Evolutionary conservation across 2,329 filamentous ascomycete species (phyloP).

Genomic region (Falciphora oryzae): DNA sequence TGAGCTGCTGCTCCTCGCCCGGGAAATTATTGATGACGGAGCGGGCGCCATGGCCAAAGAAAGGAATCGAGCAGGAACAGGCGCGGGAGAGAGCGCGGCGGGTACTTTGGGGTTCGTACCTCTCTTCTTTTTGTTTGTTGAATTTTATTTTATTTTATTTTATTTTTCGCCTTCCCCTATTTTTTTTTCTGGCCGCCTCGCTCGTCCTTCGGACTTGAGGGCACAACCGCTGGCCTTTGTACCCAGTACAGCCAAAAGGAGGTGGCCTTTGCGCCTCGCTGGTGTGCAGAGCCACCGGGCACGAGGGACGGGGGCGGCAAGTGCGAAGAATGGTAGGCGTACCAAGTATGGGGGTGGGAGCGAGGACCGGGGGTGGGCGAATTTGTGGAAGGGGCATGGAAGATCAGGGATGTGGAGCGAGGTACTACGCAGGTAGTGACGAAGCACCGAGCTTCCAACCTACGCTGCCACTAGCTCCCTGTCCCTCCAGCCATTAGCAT

Average conservation of each 20-base stretch:
- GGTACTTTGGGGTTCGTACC: neutral
- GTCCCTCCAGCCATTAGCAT: neutral
- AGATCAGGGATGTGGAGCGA: constrained; percentile 2
- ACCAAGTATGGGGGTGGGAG: neutral
- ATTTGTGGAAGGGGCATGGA: constrained; percentile 1
- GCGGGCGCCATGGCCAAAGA: constrained; percentile 16
- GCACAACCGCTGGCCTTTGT: neutral
- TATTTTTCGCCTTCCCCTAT: neutral
- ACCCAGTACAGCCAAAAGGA: neutral
- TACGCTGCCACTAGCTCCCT: neutral
- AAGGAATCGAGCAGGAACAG: constrained; percentile 4
- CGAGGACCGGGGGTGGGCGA: neutral
- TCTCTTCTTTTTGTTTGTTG: neutral
- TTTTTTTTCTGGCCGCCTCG: neutral
- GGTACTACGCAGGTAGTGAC: constrained; percentile 2
- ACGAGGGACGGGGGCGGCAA: constrained; percentile 1
- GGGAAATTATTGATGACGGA: constrained; percentile 22
- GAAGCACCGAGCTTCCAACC: neutral
- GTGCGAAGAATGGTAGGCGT: neutral
- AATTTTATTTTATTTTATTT: neutral
- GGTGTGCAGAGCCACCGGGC: neutral
- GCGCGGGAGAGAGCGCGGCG: neutral
- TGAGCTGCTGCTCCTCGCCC: constrained; percentile 14
- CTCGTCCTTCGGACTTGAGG: neutral
- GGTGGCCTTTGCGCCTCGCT: neutral